Base-by-base conservation (phyloP, 768 basidiomycete species). In the Boletus rubroflammeus region DNA sequence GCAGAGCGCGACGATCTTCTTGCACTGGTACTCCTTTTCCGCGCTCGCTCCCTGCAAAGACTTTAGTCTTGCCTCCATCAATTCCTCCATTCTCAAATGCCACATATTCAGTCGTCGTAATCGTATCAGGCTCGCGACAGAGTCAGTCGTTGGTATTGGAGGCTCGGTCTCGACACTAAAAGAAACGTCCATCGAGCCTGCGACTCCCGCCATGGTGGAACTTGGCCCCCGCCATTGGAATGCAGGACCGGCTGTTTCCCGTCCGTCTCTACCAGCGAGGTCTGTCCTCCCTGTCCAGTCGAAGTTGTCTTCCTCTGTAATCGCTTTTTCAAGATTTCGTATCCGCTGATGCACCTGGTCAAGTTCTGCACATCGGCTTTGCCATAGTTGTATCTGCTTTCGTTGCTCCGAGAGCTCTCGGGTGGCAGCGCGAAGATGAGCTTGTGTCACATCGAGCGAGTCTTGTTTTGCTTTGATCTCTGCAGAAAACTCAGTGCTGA, bases 381-480 rank as follows among this genome's bases (percentile, higher is more conserved):
- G 89, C 84, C 90, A 90, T 5, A 75, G 62, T 59, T 86, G 82
- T 35, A 96, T 85, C 62, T 92, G 88, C 63, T 86, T 87, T 42
- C 97, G 86, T 67, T 93, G 90, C 61, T 94, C 90, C 0, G 93
- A 86, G 21, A 99, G 83, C 61, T 93, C 88, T 50, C 90, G 86
- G 3, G 96, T 98, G 1, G 93, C 90, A 13, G 87, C 86, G 26
- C 90, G 87, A 11, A 99, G 82, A 60, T 94, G 88, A 5, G 83
- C 84, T 68, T 93, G 91, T 11, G 88, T 93, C 17, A 88, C 82
- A 56, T 93, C 91, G n/a, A 98, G 81, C 19, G 81, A 78, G 59
- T 93, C 91, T 70, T 93, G 86, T 67, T 97, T 98, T 19, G 80
- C 71, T 65, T 89, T 86, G 59, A 98, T 81, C 71, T 99, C 97